Base-by-base conservation (phyloP, 2,329 filamentous ascomycete genomes). In the Coleophoma crateriformis region DNA sequence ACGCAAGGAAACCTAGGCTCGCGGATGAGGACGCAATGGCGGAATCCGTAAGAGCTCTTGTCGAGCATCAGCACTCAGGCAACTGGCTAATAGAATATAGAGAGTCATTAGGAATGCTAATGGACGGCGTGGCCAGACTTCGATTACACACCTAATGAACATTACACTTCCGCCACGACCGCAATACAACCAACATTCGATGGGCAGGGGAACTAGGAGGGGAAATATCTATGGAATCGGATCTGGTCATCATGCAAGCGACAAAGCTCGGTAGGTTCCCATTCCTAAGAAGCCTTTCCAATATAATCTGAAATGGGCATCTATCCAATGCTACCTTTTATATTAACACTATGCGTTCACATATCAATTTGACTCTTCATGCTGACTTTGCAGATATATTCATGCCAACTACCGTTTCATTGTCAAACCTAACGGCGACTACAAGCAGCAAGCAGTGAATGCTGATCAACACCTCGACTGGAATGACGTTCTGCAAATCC, bases 391-490 rank as follows among this genome's bases (percentile, higher is more conserved):
- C 50, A 87, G 85, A 73, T 90, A 89, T 58, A 85, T 99, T 14
- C 91, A 99, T 67, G 90, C 94, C 56, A 99, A 99, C 68, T 99
- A 99, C 66, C 87, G 94, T 49, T 99, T 99, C 67, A 87, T 99
- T 51, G 91, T 99, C 46, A 85, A 89, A 52, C 92, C 94, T 3
- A 78, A 82, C 49, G 85, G 83, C 50, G 81, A 85, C 61, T 99
- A 97, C 65, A 78, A 81, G 52, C 79, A 81, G 6, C 90, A 97
- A 64, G 87, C 89, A 20, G 78, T 81, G 42, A 90, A 97, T 67
- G 87, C 94, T 17, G 92, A 99, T 68, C 78, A 91, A 44, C 87
- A 94, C 61, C 71, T 99, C 48, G 88, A 96, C 61, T 99, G 94
- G 94, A 80, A 84, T 56, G 84, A 89, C 58, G 88, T 99, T 47